Conservation (phyloP, 164 flowering plant species). For the Piper longum region DNA sequence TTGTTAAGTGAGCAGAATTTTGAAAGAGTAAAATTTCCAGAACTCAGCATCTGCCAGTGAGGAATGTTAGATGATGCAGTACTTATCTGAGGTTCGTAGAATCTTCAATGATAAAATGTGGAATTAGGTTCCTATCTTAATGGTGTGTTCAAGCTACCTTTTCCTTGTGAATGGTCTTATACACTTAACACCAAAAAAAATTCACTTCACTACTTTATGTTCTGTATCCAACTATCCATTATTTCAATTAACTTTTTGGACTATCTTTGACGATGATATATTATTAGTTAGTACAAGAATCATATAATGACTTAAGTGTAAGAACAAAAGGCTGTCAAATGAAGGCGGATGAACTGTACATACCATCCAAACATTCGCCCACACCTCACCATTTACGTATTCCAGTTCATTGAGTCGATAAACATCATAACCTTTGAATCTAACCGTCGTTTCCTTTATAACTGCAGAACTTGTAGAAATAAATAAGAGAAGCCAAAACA, state of each 20-base stretch:
- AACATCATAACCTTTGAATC: constrained; percentile 56
- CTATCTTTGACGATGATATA: not conserved
- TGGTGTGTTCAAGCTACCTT: too few species aligned
- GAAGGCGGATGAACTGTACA: not conserved
- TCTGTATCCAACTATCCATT: not conserved
- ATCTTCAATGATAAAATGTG: too few species aligned
- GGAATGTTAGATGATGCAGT: too few species aligned
- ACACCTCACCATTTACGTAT: constrained; percentile 75
- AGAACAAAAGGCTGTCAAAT: not conserved
- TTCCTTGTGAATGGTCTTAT: too few species aligned
- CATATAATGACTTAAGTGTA: not conserved
- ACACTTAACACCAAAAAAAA: too few species aligned
- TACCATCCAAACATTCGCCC: constrained; percentile 94
- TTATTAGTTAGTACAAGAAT: not conserved
- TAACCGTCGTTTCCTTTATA: constrained; percentile 27
- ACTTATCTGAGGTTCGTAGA: too few species aligned
- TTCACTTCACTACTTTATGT: too few species aligned
- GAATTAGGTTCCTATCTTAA: too few species aligned
- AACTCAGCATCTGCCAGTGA: too few species aligned
- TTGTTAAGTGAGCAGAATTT: too few species aligned
- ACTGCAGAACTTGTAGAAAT: constrained; percentile 29
- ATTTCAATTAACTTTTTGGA: not conserved
- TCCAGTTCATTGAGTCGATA: constrained; percentile 81
- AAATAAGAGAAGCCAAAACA: not conserved
- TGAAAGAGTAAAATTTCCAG: too few species aligned